Conservation (phyloP, 345 rosid species). For the Acer yangbiense region DNA sequence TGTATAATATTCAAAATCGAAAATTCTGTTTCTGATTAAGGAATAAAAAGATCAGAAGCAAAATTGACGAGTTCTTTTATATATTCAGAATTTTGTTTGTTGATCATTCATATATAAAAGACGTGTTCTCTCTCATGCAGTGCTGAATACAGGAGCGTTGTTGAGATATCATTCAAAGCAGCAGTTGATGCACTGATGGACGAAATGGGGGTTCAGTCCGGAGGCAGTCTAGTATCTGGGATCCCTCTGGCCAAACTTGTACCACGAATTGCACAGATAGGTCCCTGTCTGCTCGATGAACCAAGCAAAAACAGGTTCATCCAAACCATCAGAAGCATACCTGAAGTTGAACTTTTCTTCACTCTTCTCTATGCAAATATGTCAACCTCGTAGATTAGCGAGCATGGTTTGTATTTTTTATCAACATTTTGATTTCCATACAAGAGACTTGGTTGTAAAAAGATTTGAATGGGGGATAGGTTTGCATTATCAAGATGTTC, state of each 20-base stretch:
- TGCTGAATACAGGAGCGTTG: conserved; percentile 64
- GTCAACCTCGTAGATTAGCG: conserved; percentile 42
- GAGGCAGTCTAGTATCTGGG: conserved; percentile 46
- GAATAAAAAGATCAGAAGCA: no score
- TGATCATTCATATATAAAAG: neutral
- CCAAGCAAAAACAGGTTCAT: conserved; percentile 65
- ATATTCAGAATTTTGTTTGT: neutral
- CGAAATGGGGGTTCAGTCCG: conserved; percentile 51
- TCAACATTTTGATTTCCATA: conserved; percentile 21
- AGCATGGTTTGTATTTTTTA: conserved; percentile 24
- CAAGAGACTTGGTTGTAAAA: conserved; percentile 20
- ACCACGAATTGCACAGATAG: conserved; percentile 69
- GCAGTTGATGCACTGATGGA: conserved; percentile 54
- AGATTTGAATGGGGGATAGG: conserved; percentile 16
- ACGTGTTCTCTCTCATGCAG: conserved; percentile 42
- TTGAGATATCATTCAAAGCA: conserved; percentile 61
- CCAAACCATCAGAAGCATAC: conserved; percentile 50
- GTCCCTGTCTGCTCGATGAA: conserved; percentile 52
- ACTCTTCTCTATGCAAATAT: conserved; percentile 76
- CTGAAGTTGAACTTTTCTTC: conserved; percentile 83
- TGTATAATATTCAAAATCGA: neutral
- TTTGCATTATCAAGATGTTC: conserved; percentile 14
- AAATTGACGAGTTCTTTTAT: conserved; percentile 1
- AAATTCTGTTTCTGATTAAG: no score
- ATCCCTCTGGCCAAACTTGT: conserved; percentile 77